Evolutionary conservation across 192 early-diverging fungal species (phyloP).

Genomic region (Geranomyces michiganensis): DNA sequence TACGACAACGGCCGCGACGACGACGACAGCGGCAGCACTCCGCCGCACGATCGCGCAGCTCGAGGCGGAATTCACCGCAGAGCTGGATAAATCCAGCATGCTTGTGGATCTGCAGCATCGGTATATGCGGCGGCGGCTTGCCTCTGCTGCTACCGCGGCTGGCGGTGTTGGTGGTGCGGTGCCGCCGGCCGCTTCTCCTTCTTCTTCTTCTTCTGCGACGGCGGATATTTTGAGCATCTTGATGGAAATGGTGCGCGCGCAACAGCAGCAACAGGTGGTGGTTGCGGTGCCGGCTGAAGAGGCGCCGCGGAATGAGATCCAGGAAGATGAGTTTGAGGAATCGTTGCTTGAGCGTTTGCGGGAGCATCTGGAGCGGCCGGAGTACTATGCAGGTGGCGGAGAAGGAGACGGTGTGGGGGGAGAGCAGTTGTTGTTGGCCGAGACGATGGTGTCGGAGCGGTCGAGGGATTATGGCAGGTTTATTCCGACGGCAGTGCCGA

Average conservation of each 20-base stretch:
- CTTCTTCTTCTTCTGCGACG: background rate
- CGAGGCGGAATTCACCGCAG: slow-evolving; percentile 3
- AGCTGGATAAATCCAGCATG: slow-evolving; percentile 19
- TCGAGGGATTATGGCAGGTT: slow-evolving; percentile 2
- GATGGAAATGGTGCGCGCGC: slow-evolving; percentile 9
- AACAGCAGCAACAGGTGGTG: background rate
- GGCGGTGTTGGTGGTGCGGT: too few species aligned
- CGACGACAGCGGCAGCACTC: too few species aligned
- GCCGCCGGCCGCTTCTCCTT: background rate
- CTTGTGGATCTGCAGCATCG: slow-evolving; percentile 20
- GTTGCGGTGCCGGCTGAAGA: background rate
- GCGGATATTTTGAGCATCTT: slow-evolving; percentile 18
- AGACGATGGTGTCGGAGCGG: slow-evolving; percentile 5
- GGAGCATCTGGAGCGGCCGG: slow-evolving; percentile 12
- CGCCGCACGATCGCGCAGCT: slow-evolving; percentile 2
- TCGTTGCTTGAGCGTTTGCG: background rate
- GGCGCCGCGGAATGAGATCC: background rate
- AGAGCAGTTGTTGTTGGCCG: background rate
- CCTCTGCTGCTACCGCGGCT: background rate
- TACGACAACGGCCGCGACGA: too few species aligned
- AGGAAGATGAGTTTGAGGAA: background rate
- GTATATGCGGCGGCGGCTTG: slow-evolving; percentile 20
- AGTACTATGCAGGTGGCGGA: background rate
- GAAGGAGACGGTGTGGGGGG: background rate
- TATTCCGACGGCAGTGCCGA: slow-evolving; percentile 2